Conservation (phyloP, 176 grass and related monocot genomes). For the Oryza glumipatula region DNA sequence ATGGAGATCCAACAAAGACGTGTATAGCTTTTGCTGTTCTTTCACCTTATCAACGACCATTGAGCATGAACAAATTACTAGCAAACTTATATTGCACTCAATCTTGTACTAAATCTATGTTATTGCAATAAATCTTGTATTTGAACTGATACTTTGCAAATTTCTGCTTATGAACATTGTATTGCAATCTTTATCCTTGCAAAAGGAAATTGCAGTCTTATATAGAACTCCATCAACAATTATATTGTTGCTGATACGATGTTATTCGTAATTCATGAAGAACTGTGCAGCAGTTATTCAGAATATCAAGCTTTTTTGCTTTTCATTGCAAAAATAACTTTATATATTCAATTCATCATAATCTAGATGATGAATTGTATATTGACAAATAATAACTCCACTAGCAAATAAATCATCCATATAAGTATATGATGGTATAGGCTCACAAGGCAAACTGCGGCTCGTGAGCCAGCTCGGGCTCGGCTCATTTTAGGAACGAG, state of each 20-base stretch:
- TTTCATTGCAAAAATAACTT: not conserved
- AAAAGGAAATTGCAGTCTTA: not conserved
- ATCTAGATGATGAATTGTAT: too few relatives aligned
- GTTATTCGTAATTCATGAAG: too few relatives aligned
- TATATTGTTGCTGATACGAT: not conserved
- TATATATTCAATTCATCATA: too few relatives aligned
- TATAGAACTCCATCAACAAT: not conserved
- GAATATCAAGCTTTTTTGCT: not conserved
- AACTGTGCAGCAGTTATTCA: too few relatives aligned
- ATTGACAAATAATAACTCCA: too few relatives aligned
- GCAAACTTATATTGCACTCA: not conserved
- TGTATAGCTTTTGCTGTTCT: conserved; percentile 35
- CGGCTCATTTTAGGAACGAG: too few relatives aligned
- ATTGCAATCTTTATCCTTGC: not conserved
- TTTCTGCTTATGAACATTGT: conserved; percentile 6
- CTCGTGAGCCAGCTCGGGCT: too few relatives aligned
- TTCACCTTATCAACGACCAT: conserved; percentile 22
- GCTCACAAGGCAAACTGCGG: too few relatives aligned
- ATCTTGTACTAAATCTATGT: not conserved
- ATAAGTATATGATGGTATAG: too few relatives aligned
- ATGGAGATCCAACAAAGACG: not conserved
- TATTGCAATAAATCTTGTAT: not conserved
- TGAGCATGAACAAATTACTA: not conserved
- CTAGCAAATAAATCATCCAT: too few relatives aligned
- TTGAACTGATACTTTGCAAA: not conserved